Percentiles rank a stretch among this genome's conserved stretches.
Conservation (phyloP, 768 basidiomycete species). For the Hericium coralloides region DNA sequence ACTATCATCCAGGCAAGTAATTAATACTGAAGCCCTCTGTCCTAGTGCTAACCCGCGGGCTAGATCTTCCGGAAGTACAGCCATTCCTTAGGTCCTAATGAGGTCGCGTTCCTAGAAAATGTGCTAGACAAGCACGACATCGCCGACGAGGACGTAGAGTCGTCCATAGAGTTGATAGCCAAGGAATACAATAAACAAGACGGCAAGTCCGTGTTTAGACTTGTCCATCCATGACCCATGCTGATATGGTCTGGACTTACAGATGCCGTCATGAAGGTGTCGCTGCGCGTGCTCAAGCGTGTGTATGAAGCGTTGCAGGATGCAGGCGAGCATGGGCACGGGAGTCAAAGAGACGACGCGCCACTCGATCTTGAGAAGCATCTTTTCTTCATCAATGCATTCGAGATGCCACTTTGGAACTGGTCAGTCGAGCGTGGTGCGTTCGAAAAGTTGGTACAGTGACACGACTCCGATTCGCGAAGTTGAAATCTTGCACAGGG, state of each 20-base stretch:
- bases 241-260: background rate
- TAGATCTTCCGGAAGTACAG: slow-evolving; percentile 86
- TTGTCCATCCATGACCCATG: background rate
- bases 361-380: slow-evolving; percentile 74
- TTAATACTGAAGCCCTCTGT: background rate
- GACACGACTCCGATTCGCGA: no score
- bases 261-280: slow-evolving; percentile 84
- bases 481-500: slow-evolving; percentile 26
- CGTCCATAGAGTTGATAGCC: slow-evolving; percentile 70
- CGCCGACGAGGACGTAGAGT: slow-evolving; percentile 56
- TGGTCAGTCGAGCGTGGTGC: slow-evolving; percentile 83
- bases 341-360: slow-evolving; percentile 40
- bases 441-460: slow-evolving; percentile 63
- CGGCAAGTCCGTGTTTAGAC: slow-evolving; percentile 33
- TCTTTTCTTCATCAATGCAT: slow-evolving; percentile 78
- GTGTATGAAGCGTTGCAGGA: slow-evolving; percentile 72
- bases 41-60: background rate
- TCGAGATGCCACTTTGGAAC: slow-evolving; percentile 92
- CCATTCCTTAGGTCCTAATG: slow-evolving; percentile 77
- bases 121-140: slow-evolving; percentile 69
- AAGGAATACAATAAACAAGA: slow-evolving; percentile 88
- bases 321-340: slow-evolving; percentile 39
- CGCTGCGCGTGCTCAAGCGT: slow-evolving; percentile 52
- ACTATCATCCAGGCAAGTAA: slow-evolving; percentile 10
- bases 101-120: slow-evolving; percentile 59